Evolutionary conservation across 2,329 filamentous ascomycete genomes (phyloP).

Genomic region (Botryotinia convoluta): DNA sequence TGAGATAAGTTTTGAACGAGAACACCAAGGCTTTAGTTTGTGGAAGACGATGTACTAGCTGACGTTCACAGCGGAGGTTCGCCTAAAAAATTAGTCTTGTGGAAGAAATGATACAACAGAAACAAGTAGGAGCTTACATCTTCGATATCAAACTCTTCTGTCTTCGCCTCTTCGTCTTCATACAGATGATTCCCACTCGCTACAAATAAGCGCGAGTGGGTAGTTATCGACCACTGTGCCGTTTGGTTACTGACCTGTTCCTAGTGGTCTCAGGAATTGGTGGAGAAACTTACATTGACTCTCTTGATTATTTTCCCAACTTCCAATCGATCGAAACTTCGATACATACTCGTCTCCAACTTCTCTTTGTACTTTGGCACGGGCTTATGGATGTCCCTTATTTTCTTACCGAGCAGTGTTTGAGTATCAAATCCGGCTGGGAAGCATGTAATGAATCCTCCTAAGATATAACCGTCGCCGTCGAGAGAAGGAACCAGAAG

Average conservation of each 20-base stretch:
- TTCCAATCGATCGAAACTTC: conserved; percentile 55
- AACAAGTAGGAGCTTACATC: conserved; percentile 38
- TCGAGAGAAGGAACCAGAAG: conserved; percentile 50
- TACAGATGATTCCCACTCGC: conserved; percentile 44
- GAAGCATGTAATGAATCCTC: conserved; percentile 56
- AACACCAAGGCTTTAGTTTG: conserved; percentile 55
- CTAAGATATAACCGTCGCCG: conserved; percentile 47
- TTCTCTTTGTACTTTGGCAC: conserved; percentile 57
- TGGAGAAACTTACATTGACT: conserved; percentile 43
- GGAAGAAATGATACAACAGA: not conserved
- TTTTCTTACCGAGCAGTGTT: conserved; percentile 51
- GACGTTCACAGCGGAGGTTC: conserved; percentile 55
- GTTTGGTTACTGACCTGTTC: not conserved
- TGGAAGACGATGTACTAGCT: conserved; percentile 60
- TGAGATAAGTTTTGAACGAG: conserved; percentile 61
- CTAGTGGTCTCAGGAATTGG: not conserved
- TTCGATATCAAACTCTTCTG: conserved; percentile 45
- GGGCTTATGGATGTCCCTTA: conserved; percentile 56
- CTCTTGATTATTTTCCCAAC: conserved; percentile 54
- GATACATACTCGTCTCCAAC: conserved; percentile 58
- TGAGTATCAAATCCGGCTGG: conserved; percentile 57
- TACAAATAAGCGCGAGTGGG: conserved; percentile 42
- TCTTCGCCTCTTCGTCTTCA: conserved; percentile 38
- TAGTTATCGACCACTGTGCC: conserved; percentile 45
- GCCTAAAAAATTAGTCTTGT: conserved; percentile 36